Evolutionary conservation across 306 rosid species (phyloP).

Genomic region (Corylus heterophylla): DNA sequence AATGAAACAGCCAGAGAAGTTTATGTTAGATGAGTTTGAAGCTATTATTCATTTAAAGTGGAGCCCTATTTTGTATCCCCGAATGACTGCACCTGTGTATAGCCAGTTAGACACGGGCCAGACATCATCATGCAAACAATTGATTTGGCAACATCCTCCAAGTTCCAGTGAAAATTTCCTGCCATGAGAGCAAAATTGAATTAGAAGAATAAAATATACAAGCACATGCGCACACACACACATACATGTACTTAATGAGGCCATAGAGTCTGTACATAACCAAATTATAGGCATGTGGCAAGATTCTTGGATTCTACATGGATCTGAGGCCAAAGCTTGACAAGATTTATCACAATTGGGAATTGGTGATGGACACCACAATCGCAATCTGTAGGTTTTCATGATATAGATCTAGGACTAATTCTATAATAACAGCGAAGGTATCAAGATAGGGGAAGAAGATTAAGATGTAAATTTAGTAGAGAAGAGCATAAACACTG

Average conservation of each 20-base stretch:
- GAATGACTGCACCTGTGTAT: constrained; percentile 66
- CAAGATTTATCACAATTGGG: not conserved
- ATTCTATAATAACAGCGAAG: not conserved
- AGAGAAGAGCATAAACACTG: not conserved
- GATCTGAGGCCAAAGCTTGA: not conserved
- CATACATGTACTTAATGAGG: not conserved
- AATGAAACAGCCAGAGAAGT: constrained; percentile 20
- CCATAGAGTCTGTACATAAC: not conserved
- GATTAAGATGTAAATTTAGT: not conserved
- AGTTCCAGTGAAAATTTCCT: constrained; percentile 94
- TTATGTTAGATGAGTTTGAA: constrained; percentile 12
- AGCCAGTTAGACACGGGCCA: constrained; percentile 92
- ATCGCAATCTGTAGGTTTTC: not conserved
- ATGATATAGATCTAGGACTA: not conserved
- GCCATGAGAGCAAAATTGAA: constrained; percentile 14
- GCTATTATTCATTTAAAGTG: constrained; percentile 13
- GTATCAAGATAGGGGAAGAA: not conserved
- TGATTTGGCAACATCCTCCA: constrained; percentile 88
- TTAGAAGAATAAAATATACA: constrained; percentile 8
- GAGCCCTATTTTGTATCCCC: not conserved
- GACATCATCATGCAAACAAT: constrained; percentile 93
- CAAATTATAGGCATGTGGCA: not conserved
- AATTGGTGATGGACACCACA: not conserved
- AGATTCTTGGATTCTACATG: not conserved
- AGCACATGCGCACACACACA: not conserved